Evolutionary conservation across 2,329 filamentous ascomycete species (phyloP), one percentile per base, ranked within the genome.

Genomic region (Fusarium chlamydosporum): DNA sequence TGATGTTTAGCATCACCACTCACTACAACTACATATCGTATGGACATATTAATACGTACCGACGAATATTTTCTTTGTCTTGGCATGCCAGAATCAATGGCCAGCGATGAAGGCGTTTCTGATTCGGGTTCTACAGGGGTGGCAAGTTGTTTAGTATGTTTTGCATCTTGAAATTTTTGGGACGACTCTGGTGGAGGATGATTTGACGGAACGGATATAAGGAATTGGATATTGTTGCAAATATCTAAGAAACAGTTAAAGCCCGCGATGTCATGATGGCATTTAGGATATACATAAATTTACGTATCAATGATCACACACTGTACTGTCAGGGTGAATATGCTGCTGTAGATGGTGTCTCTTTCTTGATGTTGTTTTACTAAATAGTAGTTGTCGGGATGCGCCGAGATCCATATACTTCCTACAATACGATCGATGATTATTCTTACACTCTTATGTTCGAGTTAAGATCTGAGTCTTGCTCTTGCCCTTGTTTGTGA

Each of bases 21-120:
- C 42, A 27, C 15, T 16, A 41, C 34, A 52, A 38, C 41, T 46
- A 41, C 54, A 60, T 38, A 53, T 41, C 26, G 33, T 65, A 42
- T 52, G 37, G 45, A 56, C 13, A 53, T 35, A 34, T 42, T 37
- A 54, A 23, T n/a, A 31, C 40, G 52, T 20, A 27, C 27, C 35
- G 26, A 55, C 31, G 45, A 27, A 55, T 4, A 12, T 38, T 59
- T 46, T 45, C 31, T 64, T 51, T 67, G 35, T 54, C 20, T 52
- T 54, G 33, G 57, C 47, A 70, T 61, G 59, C 61, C 58, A 51
- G n/a, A 56, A 53, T 40, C 20, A 41, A 43, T 58, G 56, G 64
- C 56, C 54, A 61, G 65, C 43, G 56, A 51, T 43, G 43, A 45
- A 38, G 71, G 67, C 59, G 63, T 73, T 72, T 62, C 41, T 56